phyloP scores from a whole-genome alignment of 2,329 filamentous ascomycete genomes.

The Cordyceps javanica region DNA sequence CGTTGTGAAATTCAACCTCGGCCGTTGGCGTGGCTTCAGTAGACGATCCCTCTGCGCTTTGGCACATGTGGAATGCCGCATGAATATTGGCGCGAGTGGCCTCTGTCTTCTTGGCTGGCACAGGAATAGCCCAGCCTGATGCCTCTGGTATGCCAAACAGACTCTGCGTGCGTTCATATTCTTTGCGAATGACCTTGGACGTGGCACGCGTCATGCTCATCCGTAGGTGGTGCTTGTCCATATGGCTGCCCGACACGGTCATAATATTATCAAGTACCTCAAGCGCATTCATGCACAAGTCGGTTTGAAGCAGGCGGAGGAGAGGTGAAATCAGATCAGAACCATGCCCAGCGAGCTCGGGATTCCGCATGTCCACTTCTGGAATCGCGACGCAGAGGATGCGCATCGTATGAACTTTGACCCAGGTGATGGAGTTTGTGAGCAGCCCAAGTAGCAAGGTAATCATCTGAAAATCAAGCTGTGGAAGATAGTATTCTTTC shows the following conservation, averaged over 20 bases:
- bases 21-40: slow-evolving; percentile 64
- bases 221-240: slow-evolving; percentile 88
- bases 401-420: slow-evolving; percentile 89
- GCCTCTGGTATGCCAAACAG: slow-evolving; percentile 95
- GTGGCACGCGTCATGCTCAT: slow-evolving; percentile 97
- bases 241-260: slow-evolving; percentile 83
- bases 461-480: slow-evolving; percentile 75
- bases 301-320: slow-evolving; percentile 80
- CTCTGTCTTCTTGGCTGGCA: slow-evolving; percentile 83
- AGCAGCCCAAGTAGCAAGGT: slow-evolving; percentile 87
- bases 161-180: slow-evolving; percentile 90
- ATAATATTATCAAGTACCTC: slow-evolving; percentile 93
- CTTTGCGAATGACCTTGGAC: slow-evolving; percentile 79
- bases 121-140: slow-evolving; percentile 91
- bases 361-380: slow-evolving; percentile 86
- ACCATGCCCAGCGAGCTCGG: slow-evolving; percentile 83
- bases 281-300: slow-evolving; percentile 87
- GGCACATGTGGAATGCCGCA: slow-evolving; percentile 91
- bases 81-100: slow-evolving; percentile 88
- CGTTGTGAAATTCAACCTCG: slow-evolving; percentile 86
- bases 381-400: slow-evolving; percentile 80
- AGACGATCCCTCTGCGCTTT: slow-evolving; percentile 54
- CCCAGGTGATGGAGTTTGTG: slow-evolving; percentile 82
- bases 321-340: slow-evolving; percentile 93
- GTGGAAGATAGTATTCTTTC: slow-evolving; percentile 71